Base-by-base conservation (phyloP, 2,329 filamentous ascomycete species). In the Colletotrichum navitas region DNA sequence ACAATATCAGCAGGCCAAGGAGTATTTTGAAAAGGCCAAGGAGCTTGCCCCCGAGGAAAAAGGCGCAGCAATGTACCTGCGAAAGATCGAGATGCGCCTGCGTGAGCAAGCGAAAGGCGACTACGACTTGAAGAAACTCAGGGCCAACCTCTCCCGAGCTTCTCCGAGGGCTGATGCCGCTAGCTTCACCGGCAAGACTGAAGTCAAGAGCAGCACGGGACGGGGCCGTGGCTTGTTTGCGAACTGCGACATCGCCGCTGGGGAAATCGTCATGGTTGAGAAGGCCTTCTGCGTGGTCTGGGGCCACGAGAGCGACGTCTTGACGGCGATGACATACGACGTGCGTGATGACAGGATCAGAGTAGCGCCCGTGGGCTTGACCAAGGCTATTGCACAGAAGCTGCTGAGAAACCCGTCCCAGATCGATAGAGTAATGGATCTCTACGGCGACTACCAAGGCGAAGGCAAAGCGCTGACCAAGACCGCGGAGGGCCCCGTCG, bases 161-260 rank as follows among this genome's bases (percentile, higher is more conserved):
- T 77, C 79, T 11, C 79, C 80, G 1, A 74, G 79, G 0, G 74
- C 76, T 0, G 79, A 82, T 21, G 71, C 73, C 1, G 80, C 80
- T 2, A 78, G 74, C 7, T 81, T 78, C 34, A 36, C 73, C 2
- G 66, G 74, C 1, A 26, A 76, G 21, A 81, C 77, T 0, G 74
- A 76, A n/a, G 66, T 81, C 21, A 76, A 73, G 32, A 36, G 74
- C 0, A 81, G 77, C 26, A 66, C 66, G 0, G 76, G 75, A 5
- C 66, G 76, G 21, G 82, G 83, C 1, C 77, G 79, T 0, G 83
- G 83, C 1, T 71, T 84, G 0, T 84, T 84, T 52, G 79, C 81
- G 1, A 79, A 75, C 0, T 71, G 73, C 1, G 70, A 78, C 24
- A 76, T 83, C 34, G 71, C 76, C 21, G 62, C 73, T 2, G 80